phyloP scores from a whole-genome alignment of 176 grass and related monocot species.

The Saccharum officinarum region DNA sequence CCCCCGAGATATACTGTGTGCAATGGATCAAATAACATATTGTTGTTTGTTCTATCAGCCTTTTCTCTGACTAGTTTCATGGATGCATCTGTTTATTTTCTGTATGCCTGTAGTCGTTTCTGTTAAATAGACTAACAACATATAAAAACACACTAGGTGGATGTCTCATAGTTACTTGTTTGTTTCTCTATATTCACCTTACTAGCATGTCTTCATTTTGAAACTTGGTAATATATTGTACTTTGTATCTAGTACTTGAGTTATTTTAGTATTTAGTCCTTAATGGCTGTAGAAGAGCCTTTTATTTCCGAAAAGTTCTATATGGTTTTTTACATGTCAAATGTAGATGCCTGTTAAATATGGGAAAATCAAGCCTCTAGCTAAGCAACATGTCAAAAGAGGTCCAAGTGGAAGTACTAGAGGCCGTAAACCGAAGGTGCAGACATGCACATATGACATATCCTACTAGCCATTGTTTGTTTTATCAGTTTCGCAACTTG shows the following conservation, averaged over 20 bases:
- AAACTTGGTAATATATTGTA: background rate
- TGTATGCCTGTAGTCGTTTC: background rate
- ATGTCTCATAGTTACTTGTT: conserved; percentile 1
- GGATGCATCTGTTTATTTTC: background rate
- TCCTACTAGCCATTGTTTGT: background rate
- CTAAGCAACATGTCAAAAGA: background rate
- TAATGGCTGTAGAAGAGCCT: background rate
- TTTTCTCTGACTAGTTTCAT: background rate
- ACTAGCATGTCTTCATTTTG: background rate
- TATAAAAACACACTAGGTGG: background rate
- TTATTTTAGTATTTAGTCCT: background rate
- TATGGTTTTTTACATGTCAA: background rate
- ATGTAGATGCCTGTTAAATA: background rate
- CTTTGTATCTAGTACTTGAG: background rate
- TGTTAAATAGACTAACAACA: background rate
- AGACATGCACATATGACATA: background rate
- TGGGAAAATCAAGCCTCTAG: background rate
- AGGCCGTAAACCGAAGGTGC: background rate
- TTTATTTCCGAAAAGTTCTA: background rate
- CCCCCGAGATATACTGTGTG: background rate
- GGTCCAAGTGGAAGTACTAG: background rate
- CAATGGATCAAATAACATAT: background rate
- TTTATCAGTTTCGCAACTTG: conserved; percentile 6
- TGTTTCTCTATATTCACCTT: conserved; percentile 1
- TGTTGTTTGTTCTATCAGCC: background rate